These are phyloP conservation scores for Mycena rosella DNA, from an alignment of 768 basidiomycete genomes.

Conservation along the genomic window DNA sequence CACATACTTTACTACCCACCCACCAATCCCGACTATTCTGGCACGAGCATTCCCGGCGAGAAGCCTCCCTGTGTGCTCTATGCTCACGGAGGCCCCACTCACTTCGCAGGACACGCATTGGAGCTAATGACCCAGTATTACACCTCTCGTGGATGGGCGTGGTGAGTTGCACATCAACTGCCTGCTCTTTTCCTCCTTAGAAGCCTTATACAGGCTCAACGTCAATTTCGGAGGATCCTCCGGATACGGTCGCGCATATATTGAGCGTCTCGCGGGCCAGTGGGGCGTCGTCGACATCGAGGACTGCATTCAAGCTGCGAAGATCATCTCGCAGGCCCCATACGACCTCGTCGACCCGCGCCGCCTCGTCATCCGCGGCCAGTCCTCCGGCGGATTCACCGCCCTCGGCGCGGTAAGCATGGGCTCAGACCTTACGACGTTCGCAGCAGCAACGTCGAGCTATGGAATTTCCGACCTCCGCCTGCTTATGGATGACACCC, in stretches of 20 bases:
- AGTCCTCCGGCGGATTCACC: conserved; percentile 82
- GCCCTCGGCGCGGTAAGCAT: conserved; percentile 64
- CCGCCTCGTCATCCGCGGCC: conserved; percentile 78
- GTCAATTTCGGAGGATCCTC: conserved; percentile 73
- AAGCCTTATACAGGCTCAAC: conserved; percentile 55
- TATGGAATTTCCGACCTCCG: conserved; percentile 78
- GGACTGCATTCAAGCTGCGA: conserved; percentile 62
- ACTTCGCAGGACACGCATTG: conserved; percentile 58
- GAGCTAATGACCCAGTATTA: conserved; percentile 71
- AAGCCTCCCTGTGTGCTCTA: conserved; percentile 76
- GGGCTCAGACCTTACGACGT: conserved; percentile 58
- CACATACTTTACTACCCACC: conserved; percentile 79
- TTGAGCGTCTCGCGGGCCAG: conserved; percentile 61
- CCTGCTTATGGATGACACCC: conserved; percentile 63
- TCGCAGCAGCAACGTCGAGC: conserved; percentile 71
- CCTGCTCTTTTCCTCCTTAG: neutral
- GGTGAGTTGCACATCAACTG: conserved; percentile 53
- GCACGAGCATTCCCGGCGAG: conserved; percentile 61
- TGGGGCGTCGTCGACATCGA: conserved; percentile 73
- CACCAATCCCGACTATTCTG: conserved; percentile 70
- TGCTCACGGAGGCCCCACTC: conserved; percentile 83
- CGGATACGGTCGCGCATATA: conserved; percentile 62
- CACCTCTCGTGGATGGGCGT: conserved; percentile 80
- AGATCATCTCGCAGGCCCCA: conserved; percentile 50
- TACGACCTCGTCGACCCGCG: conserved; percentile 71